A percentile compares a stretch with the other conserved stretches of the same genome.
Evolutionary conservation across 139 green algal genomes (phyloP).

Genomic region (Limnomonas spitsbergensis): DNA sequence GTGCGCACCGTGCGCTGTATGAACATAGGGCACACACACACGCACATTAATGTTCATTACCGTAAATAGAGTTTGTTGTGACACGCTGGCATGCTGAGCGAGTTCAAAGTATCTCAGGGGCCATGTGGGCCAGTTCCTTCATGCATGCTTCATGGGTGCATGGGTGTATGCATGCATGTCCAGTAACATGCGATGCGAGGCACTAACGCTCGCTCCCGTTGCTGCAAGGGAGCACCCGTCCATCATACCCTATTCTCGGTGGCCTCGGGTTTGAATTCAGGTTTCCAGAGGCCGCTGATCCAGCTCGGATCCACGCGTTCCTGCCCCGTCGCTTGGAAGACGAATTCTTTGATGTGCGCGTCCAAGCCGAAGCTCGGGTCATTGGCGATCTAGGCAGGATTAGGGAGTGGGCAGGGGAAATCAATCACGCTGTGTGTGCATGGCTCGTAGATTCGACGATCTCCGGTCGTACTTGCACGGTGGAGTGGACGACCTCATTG

Average conservation of each 20-base stretch:
- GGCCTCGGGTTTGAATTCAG: not conserved
- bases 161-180: no score
- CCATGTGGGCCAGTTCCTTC: no score
- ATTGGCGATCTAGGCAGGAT: not conserved
- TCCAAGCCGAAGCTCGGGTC: not conserved
- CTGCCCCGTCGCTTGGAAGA: not conserved
- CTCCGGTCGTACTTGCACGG: not conserved
- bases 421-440: no score
- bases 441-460: not conserved
- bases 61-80: no score
- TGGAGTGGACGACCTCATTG: not conserved
- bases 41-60: no score
- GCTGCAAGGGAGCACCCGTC: no score
- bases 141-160: no score
- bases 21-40: no score
- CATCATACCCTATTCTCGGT: constrained; percentile 4
- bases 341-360: not conserved
- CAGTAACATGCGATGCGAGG: no score
- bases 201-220: no score
- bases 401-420: not conserved
- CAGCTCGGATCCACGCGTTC: constrained; percentile 1
- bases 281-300: not conserved
- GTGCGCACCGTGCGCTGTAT: constrained; percentile 22
- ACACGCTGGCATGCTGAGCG: no score
- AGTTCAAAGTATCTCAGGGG: no score